Evolutionary conservation across 257 asterid species (phyloP).

Genomic region (Dorcoceras hygrometricum): DNA sequence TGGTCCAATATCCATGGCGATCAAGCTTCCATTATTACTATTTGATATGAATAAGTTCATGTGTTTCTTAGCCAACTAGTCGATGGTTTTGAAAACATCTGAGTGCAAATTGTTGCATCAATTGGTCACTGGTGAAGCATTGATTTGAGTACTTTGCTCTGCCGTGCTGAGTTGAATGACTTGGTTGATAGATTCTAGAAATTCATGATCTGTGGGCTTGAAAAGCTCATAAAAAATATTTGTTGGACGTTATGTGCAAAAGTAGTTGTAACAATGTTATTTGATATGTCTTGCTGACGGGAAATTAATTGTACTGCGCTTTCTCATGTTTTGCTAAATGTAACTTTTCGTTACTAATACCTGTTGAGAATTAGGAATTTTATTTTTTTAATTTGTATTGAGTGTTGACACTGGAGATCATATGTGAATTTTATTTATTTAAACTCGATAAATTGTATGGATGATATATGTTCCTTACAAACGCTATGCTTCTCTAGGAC

Average conservation of each 20-base stretch:
- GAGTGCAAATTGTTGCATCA: neutral
- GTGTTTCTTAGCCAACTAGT: neutral
- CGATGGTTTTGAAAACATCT: neutral
- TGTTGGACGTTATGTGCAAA: neutral
- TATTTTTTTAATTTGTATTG: neutral
- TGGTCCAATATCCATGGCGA: neutral
- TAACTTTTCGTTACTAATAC: neutral
- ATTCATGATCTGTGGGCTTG: neutral
- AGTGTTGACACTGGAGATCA: neutral
- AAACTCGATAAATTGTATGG: neutral
- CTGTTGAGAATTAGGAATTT: neutral
- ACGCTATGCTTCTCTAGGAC: neutral
- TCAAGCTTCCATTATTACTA: neutral
- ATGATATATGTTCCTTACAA: too few species aligned
- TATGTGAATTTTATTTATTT: too few species aligned
- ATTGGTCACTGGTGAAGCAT: neutral
- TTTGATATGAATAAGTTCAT: neutral
- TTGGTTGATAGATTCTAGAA: neutral
- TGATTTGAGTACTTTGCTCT: neutral
- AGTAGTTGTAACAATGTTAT: neutral
- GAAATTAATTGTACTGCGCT: neutral
- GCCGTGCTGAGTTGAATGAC: neutral
- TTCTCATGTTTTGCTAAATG: neutral
- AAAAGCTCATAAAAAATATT: neutral
- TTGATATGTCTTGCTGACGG: neutral